Evolutionary conservation across 2,329 filamentous ascomycete genomes (phyloP).

Genomic region (Dothideomycetes sp.): DNA sequence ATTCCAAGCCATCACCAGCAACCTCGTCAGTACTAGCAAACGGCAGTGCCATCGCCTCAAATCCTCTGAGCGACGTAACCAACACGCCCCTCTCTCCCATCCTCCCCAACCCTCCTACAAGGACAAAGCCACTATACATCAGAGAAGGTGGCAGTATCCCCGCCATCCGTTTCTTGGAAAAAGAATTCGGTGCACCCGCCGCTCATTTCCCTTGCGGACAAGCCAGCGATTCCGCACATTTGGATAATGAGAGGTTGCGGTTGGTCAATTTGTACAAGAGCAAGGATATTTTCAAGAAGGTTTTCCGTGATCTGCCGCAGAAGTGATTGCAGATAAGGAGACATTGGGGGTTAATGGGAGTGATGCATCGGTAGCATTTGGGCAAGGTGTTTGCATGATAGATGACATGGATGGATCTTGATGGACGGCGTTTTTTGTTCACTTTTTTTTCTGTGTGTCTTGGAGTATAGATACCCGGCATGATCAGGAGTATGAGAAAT

Average conservation of each 20-base stretch:
- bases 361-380: not conserved
- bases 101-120: not conserved
- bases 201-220: slow-evolving; percentile 92
- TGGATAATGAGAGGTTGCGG: slow-evolving; percentile 89
- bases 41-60: slow-evolving; percentile 28
- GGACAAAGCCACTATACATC: slow-evolving; percentile 71
- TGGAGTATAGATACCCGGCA: too few relatives aligned
- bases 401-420: too few relatives aligned
- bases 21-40: slow-evolving; percentile 45
- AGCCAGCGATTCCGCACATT: slow-evolving; percentile 84
- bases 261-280: slow-evolving; percentile 84
- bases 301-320: slow-evolving; percentile 60
- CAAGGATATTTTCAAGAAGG: slow-evolving; percentile 78
- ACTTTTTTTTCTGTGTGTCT: too few relatives aligned
- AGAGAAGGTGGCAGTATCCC: slow-evolving; percentile 93
- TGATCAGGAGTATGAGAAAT: too few relatives aligned
- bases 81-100: not conserved
- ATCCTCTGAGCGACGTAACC: not conserved
- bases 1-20: slow-evolving; percentile 35
- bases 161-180: slow-evolving; percentile 86
- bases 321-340: too few relatives aligned
- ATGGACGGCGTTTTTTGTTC: too few relatives aligned
- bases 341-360: not conserved
- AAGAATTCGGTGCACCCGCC: slow-evolving; percentile 83
- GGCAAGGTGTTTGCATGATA: not conserved